Percentiles rank a stretch among this genome's conserved stretches.
Conservation (phyloP, 371 early-diverging fungal species). For the Mortierella sp. region DNA sequence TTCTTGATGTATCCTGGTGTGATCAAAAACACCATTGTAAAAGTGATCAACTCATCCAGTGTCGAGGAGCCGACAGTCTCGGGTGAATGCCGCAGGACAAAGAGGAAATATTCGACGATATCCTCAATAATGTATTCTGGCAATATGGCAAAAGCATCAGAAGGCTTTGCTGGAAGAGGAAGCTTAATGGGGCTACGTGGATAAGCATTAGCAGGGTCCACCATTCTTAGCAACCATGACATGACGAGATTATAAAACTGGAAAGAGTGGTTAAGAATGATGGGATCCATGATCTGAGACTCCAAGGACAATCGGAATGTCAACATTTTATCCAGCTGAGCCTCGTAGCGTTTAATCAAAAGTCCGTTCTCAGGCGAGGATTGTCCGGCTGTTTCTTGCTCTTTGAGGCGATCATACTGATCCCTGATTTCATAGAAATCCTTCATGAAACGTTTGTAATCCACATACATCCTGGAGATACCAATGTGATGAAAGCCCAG, state of each 20-base stretch:
- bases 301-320: slow-evolving; percentile 80
- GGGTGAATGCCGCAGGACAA: slow-evolving; percentile 72
- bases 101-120: slow-evolving; percentile 79
- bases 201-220: slow-evolving; percentile 66
- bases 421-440: slow-evolving; percentile 75
- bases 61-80: slow-evolving; percentile 68
- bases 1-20: slow-evolving; percentile 89
- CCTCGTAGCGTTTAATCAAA: slow-evolving; percentile 69
- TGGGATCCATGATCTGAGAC: slow-evolving; percentile 80
- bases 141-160: slow-evolving; percentile 78
- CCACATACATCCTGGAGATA: slow-evolving; percentile 75
- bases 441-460: slow-evolving; percentile 75
- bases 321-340: slow-evolving; percentile 64
- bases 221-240: slow-evolving; percentile 80
- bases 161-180: slow-evolving; percentile 67
- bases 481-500: slow-evolving; percentile 86
- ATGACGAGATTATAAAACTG: slow-evolving; percentile 88
- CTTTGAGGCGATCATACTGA: slow-evolving; percentile 65
- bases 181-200: slow-evolving; percentile 60
- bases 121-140: slow-evolving; percentile 97
- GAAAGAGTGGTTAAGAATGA: slow-evolving; percentile 69
- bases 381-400: slow-evolving; percentile 59
- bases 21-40: slow-evolving; percentile 83
- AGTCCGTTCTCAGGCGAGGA: slow-evolving; percentile 65
- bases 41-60: slow-evolving; percentile 80